A percentile compares a stretch with the other conserved stretches of the same genome.
Conservation (phyloP, 805 yeast genomes). For the Brettanomyces sp. region DNA sequence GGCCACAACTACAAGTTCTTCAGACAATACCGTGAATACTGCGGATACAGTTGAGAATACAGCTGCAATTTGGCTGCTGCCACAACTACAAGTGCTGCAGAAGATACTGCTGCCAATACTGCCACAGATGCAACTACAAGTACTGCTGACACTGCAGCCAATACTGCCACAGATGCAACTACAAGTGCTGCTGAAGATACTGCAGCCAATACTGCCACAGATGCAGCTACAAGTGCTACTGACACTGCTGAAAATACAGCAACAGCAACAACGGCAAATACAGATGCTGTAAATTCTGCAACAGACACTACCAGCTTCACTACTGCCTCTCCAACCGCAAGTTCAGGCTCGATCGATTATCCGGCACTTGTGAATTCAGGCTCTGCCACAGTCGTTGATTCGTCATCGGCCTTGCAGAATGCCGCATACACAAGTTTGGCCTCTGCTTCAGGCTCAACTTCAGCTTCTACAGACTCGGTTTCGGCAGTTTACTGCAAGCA, state of each 20-base stretch:
- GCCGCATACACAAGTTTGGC: neutral
- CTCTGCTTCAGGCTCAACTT: neutral
- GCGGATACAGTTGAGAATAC: neutral
- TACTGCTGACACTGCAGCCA: neutral
- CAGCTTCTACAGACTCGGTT: neutral
- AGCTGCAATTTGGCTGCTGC: neutral
- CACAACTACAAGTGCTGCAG: neutral
- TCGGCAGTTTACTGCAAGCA: neutral
- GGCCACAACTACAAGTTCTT: neutral
- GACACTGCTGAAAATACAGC: too few species aligned
- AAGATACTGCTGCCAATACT: conserved; percentile 6
- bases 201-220: neutral
- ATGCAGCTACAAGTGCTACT: neutral
- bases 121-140: neutral
- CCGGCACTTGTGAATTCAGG: neutral
- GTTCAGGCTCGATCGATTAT: too few species aligned
- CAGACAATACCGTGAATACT: neutral
- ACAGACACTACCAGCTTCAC: neutral
- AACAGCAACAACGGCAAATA: neutral
- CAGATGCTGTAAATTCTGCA: neutral
- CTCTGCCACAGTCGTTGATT: neutral
- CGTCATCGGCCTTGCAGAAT: conserved; percentile 1
- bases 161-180: neutral
- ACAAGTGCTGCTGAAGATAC: neutral
- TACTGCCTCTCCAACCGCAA: neutral